Conservation (phyloP, 2,329 filamentous ascomycete species). For the Ascochyta rabiei region DNA sequence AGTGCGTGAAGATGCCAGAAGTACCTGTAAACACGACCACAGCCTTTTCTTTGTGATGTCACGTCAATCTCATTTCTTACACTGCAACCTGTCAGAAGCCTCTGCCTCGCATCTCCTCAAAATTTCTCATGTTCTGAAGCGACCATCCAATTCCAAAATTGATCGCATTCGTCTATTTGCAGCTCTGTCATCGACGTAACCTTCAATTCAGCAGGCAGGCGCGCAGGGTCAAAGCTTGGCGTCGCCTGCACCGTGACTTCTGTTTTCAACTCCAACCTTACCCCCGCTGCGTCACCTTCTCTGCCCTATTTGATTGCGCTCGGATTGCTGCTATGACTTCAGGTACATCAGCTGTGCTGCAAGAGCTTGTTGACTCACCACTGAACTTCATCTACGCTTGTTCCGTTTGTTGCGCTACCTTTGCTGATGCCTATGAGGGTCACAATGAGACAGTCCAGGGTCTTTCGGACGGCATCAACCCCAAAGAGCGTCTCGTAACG, state of each 20-base stretch:
- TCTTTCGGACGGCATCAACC: conserved; percentile 46
- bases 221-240: conserved; percentile 20
- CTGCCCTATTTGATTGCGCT: not conserved
- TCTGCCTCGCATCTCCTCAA: not conserved
- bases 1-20: conserved; percentile 21
- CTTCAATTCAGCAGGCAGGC: conserved; percentile 15
- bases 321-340: conserved; percentile 19
- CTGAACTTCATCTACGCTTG: conserved; percentile 58
- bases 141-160: not conserved
- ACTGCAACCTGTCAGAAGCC: not conserved
- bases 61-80: conserved; percentile 1
- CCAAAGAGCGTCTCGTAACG: conserved; percentile 49
- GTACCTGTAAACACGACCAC: conserved; percentile 38
- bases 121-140: not conserved
- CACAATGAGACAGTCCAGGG: conserved; percentile 45
- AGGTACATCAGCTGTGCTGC: conserved; percentile 12
- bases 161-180: not conserved
- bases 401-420: conserved; percentile 53
- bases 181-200: not conserved
- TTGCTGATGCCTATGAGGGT: conserved; percentile 54
- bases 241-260: conserved; percentile 26
- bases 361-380: conserved; percentile 39
- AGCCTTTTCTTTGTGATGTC: conserved; percentile 20
- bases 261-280: not conserved
- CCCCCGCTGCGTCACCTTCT: conserved; percentile 9